phyloP scores from a whole-genome alignment of 306 rosid species.

The Senna tora region DNA sequence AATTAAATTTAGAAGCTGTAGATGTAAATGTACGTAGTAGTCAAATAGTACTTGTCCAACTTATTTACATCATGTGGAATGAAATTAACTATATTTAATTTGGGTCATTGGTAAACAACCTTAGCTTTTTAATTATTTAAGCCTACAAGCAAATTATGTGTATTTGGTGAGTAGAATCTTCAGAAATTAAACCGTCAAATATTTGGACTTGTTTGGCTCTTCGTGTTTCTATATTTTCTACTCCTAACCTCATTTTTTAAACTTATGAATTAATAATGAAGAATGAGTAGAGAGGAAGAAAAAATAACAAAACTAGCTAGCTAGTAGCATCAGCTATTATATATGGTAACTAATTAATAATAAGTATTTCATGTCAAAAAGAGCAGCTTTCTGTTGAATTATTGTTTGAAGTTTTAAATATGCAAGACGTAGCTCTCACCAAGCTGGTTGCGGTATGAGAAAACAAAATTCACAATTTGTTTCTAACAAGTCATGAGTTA shows the following conservation, averaged over 20 bases:
- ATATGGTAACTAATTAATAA: neutral
- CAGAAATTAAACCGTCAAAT: slow-evolving; percentile 33
- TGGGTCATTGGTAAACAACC: slow-evolving; percentile 31
- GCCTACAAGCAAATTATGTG: slow-evolving; percentile 7
- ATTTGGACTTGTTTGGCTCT: slow-evolving; percentile 34
- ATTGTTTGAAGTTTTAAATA: slow-evolving; percentile 10
- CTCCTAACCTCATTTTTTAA: neutral
- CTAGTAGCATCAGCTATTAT: neutral
- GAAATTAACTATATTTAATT: slow-evolving; percentile 1
- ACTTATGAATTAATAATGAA: neutral
- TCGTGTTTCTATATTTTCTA: neutral
- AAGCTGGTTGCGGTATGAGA: neutral
- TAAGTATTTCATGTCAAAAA: slow-evolving; percentile 13
- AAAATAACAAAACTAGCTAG: neutral
- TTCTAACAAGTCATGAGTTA: slow-evolving; percentile 15
- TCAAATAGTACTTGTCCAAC: slow-evolving; percentile 41
- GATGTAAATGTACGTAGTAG: slow-evolving; percentile 17
- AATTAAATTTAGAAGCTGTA: neutral
- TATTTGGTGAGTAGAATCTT: slow-evolving; percentile 34
- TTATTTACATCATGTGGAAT: slow-evolving; percentile 42
- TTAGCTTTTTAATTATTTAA: neutral
- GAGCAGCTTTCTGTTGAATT: slow-evolving; percentile 9
- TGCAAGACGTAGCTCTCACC: neutral
- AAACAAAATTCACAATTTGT: neutral
- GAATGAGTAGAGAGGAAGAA: slow-evolving; percentile 5